Conservation (phyloP, 2,329 filamentous ascomycete genomes). For the Pyricularia sp. region DNA sequence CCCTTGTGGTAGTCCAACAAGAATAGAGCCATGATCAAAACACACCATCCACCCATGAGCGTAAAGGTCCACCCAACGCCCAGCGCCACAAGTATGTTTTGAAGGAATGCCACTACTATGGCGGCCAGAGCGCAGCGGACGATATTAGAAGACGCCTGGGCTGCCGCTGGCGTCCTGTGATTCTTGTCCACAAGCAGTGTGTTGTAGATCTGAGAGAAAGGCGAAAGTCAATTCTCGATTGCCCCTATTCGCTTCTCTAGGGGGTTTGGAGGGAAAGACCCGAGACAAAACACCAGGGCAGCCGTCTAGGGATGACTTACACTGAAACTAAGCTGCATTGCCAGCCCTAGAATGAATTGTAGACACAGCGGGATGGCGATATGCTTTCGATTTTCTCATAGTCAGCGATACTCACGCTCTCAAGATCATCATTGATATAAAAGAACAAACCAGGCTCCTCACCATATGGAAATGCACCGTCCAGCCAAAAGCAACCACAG, state of each 20-base stretch:
- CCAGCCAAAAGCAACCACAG: background rate
- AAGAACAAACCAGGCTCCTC: background rate
- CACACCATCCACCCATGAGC: background rate
- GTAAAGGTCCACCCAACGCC: background rate
- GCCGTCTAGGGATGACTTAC: background rate
- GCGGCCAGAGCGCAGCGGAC: background rate
- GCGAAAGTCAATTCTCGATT: background rate
- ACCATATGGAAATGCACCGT: background rate
- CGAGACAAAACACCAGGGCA: background rate
- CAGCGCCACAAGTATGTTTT: background rate
- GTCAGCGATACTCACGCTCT: background rate
- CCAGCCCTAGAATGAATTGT: background rate
- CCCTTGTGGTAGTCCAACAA: background rate
- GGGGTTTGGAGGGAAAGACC: background rate
- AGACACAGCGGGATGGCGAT: background rate
- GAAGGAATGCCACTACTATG: background rate
- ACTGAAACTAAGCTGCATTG: background rate
- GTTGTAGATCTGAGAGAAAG: background rate
- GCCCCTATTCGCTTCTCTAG: background rate
- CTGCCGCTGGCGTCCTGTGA: background rate
- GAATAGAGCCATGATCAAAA: background rate
- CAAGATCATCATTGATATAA: too few species aligned
- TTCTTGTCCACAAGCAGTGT: background rate
- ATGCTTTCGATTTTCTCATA: background rate
- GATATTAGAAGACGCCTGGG: background rate